Base-by-base conservation (phyloP, 108 stramenopile genomes). In the Nitzschia sp. region DNA sequence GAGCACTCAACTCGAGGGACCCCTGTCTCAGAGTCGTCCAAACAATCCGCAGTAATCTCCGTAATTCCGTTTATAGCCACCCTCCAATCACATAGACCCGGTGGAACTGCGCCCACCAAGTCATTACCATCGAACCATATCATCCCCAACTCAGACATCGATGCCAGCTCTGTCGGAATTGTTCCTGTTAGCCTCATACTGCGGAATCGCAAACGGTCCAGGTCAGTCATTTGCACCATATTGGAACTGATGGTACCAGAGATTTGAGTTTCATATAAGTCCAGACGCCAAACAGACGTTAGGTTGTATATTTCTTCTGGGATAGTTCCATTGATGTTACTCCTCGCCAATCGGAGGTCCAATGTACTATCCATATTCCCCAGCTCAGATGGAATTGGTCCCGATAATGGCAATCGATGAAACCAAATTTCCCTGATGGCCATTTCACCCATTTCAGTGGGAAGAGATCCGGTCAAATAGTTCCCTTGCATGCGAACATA, bases 391-490 rank as follows among this genome's bases (percentile, higher is more conserved):
- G 76, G 76, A 38, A 77, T 41, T 10, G 69, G 46, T 9, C 76
- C 76, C 9, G 38, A 29, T 20, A 77, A 20, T 2, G 46, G 50
- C 29, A 65, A 61, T n/a, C 56, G 17, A 41, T 70, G 65, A 10
- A 71, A 21, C 70, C 63, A 64, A 6, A 83, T 24, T 38, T 79
- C 78, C 14, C 58, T 56, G 14, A 69, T 42, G n/a, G 34, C 9
- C 41, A 83, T 54, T 10, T 67, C 17, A 34, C 81, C 86, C 44
- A 91, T 65, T 41, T 83, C 78, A 12, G 80, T 17, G n/a, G 90
- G 90, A 20, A 91, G 70, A n/a, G 79, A 68, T 10, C 88, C 85
- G n/a, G 58, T 85, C 51, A 88, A 63, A 10, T 50, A 42, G 41
- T 73, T 82, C 44, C 70, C 69, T 22, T 79, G 76, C 21, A 85